Evolutionary conservation across 1,284 basidiomycete species (phyloP).

Genomic region (Heterobasidion irregulare): DNA sequence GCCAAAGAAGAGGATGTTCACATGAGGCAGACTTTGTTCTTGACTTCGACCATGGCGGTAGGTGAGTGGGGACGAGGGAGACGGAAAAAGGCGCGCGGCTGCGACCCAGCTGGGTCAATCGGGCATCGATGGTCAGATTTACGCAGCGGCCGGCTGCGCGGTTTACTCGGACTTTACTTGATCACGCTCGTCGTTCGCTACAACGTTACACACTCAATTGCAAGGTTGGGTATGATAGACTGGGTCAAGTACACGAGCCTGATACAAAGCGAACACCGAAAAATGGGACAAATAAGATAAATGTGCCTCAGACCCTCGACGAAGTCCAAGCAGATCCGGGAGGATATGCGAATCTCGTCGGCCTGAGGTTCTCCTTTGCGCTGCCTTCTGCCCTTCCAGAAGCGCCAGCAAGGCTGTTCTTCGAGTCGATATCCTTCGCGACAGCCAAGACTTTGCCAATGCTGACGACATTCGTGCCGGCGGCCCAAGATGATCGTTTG

Average conservation of each 20-base stretch:
- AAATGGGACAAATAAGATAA: not conserved
- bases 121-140: too few relatives aligned
- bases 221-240: too few relatives aligned
- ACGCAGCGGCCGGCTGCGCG: too few relatives aligned
- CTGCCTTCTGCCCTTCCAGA: not conserved
- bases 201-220: too few relatives aligned
- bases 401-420: not conserved
- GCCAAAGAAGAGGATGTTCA: constrained; percentile 26
- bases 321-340: not conserved
- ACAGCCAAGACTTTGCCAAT: too few relatives aligned
- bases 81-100: not conserved
- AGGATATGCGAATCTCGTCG: not conserved
- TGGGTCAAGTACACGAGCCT: too few relatives aligned
- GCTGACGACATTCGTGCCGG: too few relatives aligned
- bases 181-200: too few relatives aligned
- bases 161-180: too few relatives aligned
- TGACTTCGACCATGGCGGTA: constrained; percentile 38
- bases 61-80: not conserved
- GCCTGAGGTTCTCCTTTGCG: not conserved
- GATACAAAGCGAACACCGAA: not conserved
- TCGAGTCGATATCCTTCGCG: not conserved
- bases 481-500: not conserved
- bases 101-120: too few relatives aligned
- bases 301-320: not conserved
- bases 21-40: constrained; percentile 91